A percentile compares a stretch with the other conserved stretches of the same genome.
Conservation (phyloP, 2,329 filamentous ascomycete genomes). For the Gnomoniopsis smithogilvyi region DNA sequence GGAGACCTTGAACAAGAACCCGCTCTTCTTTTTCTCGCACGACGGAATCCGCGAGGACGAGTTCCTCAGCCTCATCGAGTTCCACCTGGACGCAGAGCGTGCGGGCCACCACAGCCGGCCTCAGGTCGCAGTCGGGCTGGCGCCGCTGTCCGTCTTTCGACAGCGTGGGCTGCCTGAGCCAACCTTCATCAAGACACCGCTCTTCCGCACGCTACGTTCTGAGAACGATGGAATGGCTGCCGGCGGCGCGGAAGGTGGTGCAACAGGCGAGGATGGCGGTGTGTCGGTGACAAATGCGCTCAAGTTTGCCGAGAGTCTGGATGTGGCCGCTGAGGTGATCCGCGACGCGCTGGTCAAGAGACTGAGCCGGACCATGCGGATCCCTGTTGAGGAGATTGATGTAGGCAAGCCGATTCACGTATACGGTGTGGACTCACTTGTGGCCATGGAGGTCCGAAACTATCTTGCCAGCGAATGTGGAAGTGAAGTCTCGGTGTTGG, state of each 20-base stretch:
- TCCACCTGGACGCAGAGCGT: conserved; percentile 16
- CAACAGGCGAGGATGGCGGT: conserved; percentile 2
- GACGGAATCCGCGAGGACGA: conserved; percentile 18
- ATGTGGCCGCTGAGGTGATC: conserved; percentile 20
- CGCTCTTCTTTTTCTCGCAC: conserved; percentile 17
- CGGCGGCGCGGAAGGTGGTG: not conserved
- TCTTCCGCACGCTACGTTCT: conserved; percentile 15
- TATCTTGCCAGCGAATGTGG: conserved; percentile 11
- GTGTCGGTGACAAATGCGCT: conserved; percentile 14
- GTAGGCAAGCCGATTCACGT: conserved; percentile 21
- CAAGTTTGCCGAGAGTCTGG: conserved; percentile 14
- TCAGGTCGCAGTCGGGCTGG: conserved; percentile 12
- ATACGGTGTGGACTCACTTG: conserved; percentile 30
- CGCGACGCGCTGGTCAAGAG: conserved; percentile 20
- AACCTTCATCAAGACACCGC: conserved; percentile 17
- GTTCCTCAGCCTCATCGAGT: conserved; percentile 17
- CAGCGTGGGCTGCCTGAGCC: conserved; percentile 15
- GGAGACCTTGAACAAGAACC: conserved; percentile 16
- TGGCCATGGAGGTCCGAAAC: conserved; percentile 29
- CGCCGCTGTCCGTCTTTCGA: conserved; percentile 11
- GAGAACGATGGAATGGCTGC: not conserved
- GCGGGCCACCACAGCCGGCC: conserved; percentile 1
- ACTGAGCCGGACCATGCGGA: conserved; percentile 25
- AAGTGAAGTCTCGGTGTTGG: conserved; percentile 7
- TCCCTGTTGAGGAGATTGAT: conserved; percentile 24